Percentiles rank a stretch among this genome's conserved stretches.
Evolutionary conservation across 768 basidiomycete genomes (phyloP).

Genomic region (Dioszegia hungarica): DNA sequence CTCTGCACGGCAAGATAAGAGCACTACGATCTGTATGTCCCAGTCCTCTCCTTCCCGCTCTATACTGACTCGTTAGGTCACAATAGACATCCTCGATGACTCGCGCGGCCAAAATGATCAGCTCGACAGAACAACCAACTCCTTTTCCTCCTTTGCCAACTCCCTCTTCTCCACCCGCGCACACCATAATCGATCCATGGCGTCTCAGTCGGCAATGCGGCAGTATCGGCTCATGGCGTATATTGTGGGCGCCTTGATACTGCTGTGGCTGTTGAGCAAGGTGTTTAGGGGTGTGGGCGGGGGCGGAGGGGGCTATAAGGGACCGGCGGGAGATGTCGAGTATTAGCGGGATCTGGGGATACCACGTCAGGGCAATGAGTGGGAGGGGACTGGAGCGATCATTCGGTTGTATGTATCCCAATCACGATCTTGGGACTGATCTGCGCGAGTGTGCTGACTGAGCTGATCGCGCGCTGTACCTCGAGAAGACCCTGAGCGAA

Average conservation of each 20-base stretch:
- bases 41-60: neutral
- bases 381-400: neutral
- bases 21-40: constrained; percentile 40
- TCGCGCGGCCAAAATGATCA: constrained; percentile 47
- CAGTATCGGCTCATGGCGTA: constrained; percentile 47
- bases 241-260: constrained; percentile 38
- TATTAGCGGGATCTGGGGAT: neutral
- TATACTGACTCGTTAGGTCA: constrained; percentile 35
- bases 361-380: too few relatives aligned
- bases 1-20: constrained; percentile 48
- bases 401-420: constrained; percentile 1
- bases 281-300: constrained; percentile 24
- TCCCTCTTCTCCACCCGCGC: constrained; percentile 46
- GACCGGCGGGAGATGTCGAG: constrained; percentile 1
- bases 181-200: constrained; percentile 47
- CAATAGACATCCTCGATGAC: constrained; percentile 49
- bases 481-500: too few relatives aligned
- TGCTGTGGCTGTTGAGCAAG: constrained; percentile 37
- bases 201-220: constrained; percentile 34
- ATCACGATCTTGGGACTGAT: too few relatives aligned
- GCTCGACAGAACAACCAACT: constrained; percentile 47
- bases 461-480: too few relatives aligned
- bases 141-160: constrained; percentile 45
- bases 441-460: too few relatives aligned
- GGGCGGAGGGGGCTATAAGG: constrained; percentile 4